These are phyloP conservation scores for Arthrobotrys entomopaga DNA, from an alignment of 2,329 filamentous ascomycete genomes.

Conservation along the genomic window DNA sequence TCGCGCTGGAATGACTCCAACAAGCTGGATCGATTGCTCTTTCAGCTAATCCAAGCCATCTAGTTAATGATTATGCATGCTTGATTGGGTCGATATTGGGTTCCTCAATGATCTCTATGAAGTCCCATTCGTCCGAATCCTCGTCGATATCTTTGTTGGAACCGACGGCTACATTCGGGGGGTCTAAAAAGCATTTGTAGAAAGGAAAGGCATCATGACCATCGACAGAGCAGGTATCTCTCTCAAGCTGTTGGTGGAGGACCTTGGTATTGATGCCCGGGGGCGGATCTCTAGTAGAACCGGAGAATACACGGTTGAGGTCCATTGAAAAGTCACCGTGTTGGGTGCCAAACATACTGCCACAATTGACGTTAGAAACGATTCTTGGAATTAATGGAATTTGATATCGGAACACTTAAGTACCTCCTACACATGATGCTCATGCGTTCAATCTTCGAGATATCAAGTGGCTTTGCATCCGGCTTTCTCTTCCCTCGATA, in stretches of 20 bases:
- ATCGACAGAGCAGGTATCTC: background rate
- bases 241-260: background rate
- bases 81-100: conserved; percentile 1
- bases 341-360: conserved; percentile 47
- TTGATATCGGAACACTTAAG: background rate
- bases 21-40: too few relatives aligned
- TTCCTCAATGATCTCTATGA: conserved; percentile 20
- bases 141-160: background rate
- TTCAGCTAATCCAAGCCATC: too few relatives aligned
- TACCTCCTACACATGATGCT: conserved; percentile 85
- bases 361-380: background rate
- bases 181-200: background rate
- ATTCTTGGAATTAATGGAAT: background rate
- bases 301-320: conserved; percentile 22
- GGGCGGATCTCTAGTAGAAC: background rate
- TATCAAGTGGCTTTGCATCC: conserved; percentile 71
- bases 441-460: conserved; percentile 72
- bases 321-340: conserved; percentile 35
- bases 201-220: conserved; percentile 10
- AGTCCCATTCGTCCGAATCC: conserved; percentile 4
- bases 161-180: too few relatives aligned
- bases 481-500: conserved; percentile 75
- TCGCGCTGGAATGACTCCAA: too few relatives aligned
- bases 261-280: background rate
- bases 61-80: too few relatives aligned